Evolutionary conservation across 2,329 filamentous ascomycete species (phyloP), one percentile per base, ranked within the genome.

Genomic region (Zymoseptoria pseudotritici): DNA sequence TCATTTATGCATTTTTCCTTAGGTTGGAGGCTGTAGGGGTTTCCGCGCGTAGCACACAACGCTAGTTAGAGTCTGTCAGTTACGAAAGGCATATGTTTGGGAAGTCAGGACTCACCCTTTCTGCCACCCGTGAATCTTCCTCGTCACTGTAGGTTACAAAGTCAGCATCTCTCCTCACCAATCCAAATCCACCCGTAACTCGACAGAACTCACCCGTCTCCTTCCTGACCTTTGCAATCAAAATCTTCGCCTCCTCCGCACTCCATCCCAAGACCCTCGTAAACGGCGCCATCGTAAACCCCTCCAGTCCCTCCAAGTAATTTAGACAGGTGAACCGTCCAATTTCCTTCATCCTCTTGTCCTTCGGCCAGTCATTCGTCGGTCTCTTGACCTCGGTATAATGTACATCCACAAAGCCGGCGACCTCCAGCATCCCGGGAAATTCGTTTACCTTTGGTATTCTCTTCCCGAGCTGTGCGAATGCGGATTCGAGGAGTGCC

Each of bases 251-350:
- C 61, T 79, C 76, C 8, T 76, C 73, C 20, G 72, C 71, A 5
- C 72, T 75, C 78, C 77, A 80, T 2, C 72, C 72, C 5, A 79
- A 66, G 0, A 73, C 74, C 55, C 72, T 72, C n/a, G 74, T 72
- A 63, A 80, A 78, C 50, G 73, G 71, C 42, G 74, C 74, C 42
- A 79, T 68, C 4, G 72, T 76, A 67, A 77, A 78, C 2, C 72
- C 77, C 61, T 78, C 75, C 19, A 79, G 65, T 9, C 77, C 77
- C 22, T 75, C 71, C n/a, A 70, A 62, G 55, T 65, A 66, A 55
- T 68, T 70, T 36, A 66, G 53, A 59, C 65, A 68, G 55, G 57
- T 65, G 52, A 64, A 67, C 50, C 59, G 53, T 7, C 67, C 67
- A 26, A 66, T 66, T 56, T 70, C 67, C 56, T 70, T 70, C 64